phyloP scores from a whole-genome alignment of 2,329 filamentous ascomycete species.

The Trichoderma oligosporum region DNA sequence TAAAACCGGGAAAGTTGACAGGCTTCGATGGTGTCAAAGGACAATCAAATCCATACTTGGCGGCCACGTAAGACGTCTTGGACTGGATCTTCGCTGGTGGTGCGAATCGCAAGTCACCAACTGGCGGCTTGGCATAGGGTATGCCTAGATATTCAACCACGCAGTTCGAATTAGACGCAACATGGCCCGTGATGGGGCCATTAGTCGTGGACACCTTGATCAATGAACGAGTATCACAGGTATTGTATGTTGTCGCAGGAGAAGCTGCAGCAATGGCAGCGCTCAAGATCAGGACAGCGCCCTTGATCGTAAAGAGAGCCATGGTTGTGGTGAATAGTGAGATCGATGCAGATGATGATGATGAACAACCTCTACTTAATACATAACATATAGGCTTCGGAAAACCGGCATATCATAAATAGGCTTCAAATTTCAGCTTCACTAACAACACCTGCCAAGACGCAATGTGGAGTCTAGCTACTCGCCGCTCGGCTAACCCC shows the following conservation, averaged over 20 bases:
- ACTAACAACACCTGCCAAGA: background rate
- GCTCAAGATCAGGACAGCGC: background rate
- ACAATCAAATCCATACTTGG: slow-evolving; percentile 30
- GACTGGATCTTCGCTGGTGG: slow-evolving; percentile 31
- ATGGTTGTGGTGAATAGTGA: background rate
- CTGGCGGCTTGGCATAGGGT: slow-evolving; percentile 38
- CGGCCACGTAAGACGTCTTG: slow-evolving; percentile 23
- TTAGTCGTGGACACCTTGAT: slow-evolving; percentile 32
- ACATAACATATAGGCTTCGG: background rate
- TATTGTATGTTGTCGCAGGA: background rate
- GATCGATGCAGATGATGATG: background rate
- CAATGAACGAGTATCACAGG: slow-evolving; percentile 22
- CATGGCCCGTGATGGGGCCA: slow-evolving; percentile 35
- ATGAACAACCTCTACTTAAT: background rate
- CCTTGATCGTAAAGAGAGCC: background rate
- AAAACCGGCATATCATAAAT: background rate
- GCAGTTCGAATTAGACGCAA: slow-evolving; percentile 27
- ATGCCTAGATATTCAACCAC: slow-evolving; percentile 41
- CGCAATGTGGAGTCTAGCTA: background rate
- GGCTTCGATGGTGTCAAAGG: slow-evolving; percentile 26
- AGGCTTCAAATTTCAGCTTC: background rate
- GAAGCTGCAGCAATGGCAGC: background rate
- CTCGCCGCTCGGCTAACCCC: background rate
- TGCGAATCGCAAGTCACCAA: slow-evolving; percentile 36
- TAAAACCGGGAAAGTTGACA: slow-evolving; percentile 29